Percentiles rank a stretch among this genome's conserved stretches.
These are phyloP conservation scores for Entamoeba dispar DNA, from an alignment of 208 protist genomes.

Conservation along the genomic window DNA sequence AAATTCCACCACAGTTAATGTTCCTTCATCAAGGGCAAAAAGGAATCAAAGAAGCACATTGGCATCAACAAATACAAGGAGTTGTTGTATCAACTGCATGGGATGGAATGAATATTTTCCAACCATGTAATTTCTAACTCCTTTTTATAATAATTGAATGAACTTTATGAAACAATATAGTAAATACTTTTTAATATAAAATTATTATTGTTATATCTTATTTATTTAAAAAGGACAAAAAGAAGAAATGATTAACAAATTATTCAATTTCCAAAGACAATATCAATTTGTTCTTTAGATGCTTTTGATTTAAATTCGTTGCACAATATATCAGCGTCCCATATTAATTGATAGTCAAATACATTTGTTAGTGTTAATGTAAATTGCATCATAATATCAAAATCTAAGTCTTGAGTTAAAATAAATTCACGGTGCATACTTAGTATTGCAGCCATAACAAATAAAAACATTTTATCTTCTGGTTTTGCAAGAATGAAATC, in stretches of 20 bases:
- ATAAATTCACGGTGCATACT: background rate
- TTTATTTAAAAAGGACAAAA: no score
- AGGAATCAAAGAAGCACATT: slow-evolving; percentile 85
- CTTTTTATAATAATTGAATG: no score
- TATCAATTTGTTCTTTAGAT: background rate
- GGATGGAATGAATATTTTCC: slow-evolving; percentile 78
- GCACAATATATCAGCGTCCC: background rate
- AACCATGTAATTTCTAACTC: slow-evolving; percentile 34
- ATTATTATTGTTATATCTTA: no score
- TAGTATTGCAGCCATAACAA: background rate
- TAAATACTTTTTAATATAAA: no score
- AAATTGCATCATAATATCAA: background rate
- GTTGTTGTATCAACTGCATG: slow-evolving; percentile 72
- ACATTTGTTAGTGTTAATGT: background rate
- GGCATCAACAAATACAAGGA: slow-evolving; percentile 77
- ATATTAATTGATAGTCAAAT: background rate
- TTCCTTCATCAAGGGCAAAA: slow-evolving; percentile 82
- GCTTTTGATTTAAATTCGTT: background rate
- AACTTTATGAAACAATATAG: no score
- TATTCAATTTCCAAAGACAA: background rate
- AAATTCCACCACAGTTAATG: slow-evolving; percentile 64
- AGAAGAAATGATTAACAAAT: no score
- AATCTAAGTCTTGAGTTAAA: background rate
- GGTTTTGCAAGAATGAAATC: background rate
- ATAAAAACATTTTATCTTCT: background rate